These are phyloP conservation scores for Uncinocarpus reesii DNA, from an alignment of 2,329 filamentous ascomycete genomes.

Conservation along the genomic window DNA sequence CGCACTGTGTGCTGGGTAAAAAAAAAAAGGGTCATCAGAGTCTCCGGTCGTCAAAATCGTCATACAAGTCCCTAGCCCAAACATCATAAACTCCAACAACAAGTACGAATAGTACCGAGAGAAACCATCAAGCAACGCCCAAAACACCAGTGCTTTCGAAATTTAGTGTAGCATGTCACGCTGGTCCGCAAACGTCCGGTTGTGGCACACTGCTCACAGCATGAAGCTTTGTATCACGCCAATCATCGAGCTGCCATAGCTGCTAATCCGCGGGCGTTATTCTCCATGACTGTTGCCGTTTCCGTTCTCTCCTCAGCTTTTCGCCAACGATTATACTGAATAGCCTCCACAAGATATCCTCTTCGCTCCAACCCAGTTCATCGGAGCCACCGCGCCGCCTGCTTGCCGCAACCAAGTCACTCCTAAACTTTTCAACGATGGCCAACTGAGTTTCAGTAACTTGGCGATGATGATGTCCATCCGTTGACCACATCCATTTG, in stretches of 20 bases:
- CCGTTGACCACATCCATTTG: constrained; percentile 36
- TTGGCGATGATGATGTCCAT: constrained; percentile 32
- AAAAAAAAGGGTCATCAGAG: not conserved
- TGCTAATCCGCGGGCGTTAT: not conserved
- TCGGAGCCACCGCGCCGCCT: constrained; percentile 30
- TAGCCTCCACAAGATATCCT: constrained; percentile 35
- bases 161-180: no score
- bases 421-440: constrained; percentile 33
- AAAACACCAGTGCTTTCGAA: not conserved
- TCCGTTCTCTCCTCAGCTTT: constrained; percentile 35
- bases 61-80: constrained; percentile 1
- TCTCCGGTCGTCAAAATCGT: constrained; percentile 5
- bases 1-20: not conserved
- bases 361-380: constrained; percentile 35
- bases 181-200: no score
- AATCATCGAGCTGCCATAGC: not conserved
- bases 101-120: not conserved
- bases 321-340: constrained; percentile 41
- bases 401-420: constrained; percentile 29
- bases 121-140: not conserved
- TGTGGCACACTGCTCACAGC: no score
- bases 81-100: not conserved
- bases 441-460: constrained; percentile 36
- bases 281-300: constrained; percentile 14
- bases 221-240: no score